phyloP scores from a whole-genome alignment of 1,139 yeast species.

The Starmera stellimalicola region DNA sequence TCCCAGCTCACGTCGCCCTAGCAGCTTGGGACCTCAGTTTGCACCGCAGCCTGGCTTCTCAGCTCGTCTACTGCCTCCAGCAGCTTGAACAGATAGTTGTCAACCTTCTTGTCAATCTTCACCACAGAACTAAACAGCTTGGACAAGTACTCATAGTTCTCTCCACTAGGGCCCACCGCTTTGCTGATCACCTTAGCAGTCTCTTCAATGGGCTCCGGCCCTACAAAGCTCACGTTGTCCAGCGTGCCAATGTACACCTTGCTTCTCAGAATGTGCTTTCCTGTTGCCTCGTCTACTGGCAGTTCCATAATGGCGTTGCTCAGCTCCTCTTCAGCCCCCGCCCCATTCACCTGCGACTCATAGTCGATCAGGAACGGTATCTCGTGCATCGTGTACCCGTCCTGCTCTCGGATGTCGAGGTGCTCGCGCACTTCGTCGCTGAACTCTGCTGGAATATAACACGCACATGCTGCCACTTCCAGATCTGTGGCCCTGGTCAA shows the following conservation, averaged over 20 bases:
- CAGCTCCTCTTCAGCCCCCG: constrained; percentile 12
- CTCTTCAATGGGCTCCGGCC: constrained; percentile 52
- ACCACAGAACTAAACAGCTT: constrained; percentile 44
- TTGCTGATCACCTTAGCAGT: constrained; percentile 54
- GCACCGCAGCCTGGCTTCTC: too few species aligned
- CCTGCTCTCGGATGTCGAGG: constrained; percentile 76
- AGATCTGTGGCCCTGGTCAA: constrained; percentile 35
- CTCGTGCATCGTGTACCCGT: constrained; percentile 71
- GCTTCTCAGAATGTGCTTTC: constrained; percentile 41
- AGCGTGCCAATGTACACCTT: constrained; percentile 77
- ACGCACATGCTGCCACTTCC: constrained; percentile 74
- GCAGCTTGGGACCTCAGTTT: too few species aligned
- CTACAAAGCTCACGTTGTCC: constrained; percentile 72
- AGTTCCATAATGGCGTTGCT: constrained; percentile 18
- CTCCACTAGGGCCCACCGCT: constrained; percentile 74
- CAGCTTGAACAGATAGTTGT: constrained; percentile 12
- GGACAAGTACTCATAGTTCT: constrained; percentile 60
- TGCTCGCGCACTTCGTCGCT: constrained; percentile 57
- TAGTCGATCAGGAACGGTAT: constrained; percentile 48
- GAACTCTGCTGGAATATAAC: constrained; percentile 60
- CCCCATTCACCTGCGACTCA: constrained; percentile 19
- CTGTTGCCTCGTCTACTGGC: constrained; percentile 24
- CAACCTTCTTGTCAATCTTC: constrained; percentile 31
- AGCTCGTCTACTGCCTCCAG: background rate
- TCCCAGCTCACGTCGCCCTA: too few species aligned